Base-by-base conservation (phyloP, 2,329 filamentous ascomycete species). In the Colletotrichum liaoningense region DNA sequence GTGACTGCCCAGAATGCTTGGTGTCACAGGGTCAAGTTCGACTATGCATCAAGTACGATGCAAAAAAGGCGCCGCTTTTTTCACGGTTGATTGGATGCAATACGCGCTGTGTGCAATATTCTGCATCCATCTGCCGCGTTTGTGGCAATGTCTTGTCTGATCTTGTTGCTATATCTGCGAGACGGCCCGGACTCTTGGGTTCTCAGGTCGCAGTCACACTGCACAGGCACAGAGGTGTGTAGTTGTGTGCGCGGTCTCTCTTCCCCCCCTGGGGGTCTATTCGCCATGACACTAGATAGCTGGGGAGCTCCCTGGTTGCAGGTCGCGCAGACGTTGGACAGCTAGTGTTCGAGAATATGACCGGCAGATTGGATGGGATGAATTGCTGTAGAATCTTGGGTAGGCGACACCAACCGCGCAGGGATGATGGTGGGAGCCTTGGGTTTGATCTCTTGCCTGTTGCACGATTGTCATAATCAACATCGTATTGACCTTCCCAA, bases 21-120 rank as follows among this genome's bases (percentile, higher is more conserved):
- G 46, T 56, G 24, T 46, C n/a, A 65, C 35, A 52, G 26, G n/a
- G n/a, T 26, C 30, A 62, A 35, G 19, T 24, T 62, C 69, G 16
- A 55, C 49, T n/a, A 54, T 26, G 24, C 58, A 46, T 33, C 38
- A 65, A 33, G 55, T 56, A 49, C 8, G 19, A 16, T 38, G 52
- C 38, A 19, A 52, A 42, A 59, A 59, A 55, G 38, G 57, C 49
- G 22, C 11, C 14, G 24, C 14, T 54, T 9, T 42, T 63, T 63
- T 12, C 24, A 28, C 24, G 11, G 19, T 19, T 74, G 60, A 75
- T 75, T 75, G 74, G 74, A 28, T 33, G 24, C 56, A 58, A 54
- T 72, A 74, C 74, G 65, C 69, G 67, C 59, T 74, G 67, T 69
- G 62, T 69, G 65, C 64, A 54, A 69, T 69, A 68, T 49, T 19